Evolutionary conservation across 225 moss, liverwort and hornwort species (phyloP), one percentile per base, ranked within the genome.

Genomic region (Pleurozium schreberi): DNA sequence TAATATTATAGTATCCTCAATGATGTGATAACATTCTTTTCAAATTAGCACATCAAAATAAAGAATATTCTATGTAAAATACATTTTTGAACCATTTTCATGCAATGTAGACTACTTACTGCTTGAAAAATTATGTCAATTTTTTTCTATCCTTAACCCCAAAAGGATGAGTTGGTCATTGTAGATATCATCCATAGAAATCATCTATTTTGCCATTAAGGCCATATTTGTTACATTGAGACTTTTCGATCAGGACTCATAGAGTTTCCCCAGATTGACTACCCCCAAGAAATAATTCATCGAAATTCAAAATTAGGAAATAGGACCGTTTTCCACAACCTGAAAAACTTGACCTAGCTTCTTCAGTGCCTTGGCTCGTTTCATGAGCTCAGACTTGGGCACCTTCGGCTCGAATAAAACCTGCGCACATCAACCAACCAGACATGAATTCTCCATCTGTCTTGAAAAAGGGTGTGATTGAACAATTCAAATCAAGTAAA

Each of bases 311-410:
- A 33, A 34, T 16, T 11, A 49, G 36, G 15, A 22, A 36, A 70
- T 38, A 75, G 75, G 47, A 64, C 47, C 57, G 19, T 47, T 66
- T 84, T 33, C 43, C 65, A 25, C 26, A 61, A 93, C 95, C 96
- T 97, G 96, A 60, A 98, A 97, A 79, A 95, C 88, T 52, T 86
- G 88, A 31, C 98, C 98, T 89, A 98, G 80, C 89, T 96, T 96
- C 92, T 97, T 98, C 86, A 98, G 91, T 18, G 90, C 96, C 93
- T 96, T 98, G 18, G 96, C 96, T 42, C 98, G 95, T 73, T 83
- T 80, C 91, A 90, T 71, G 42, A 94, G 93, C 16, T 40, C 87
- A 16, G 94, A 69, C 88, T 93, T 96, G 45, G 81, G 80, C 33
- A 88, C 93, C 5, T 18, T 88, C 17, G 93, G 73, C 60, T 97